Evolutionary conservation across 108 stramenopile species (phyloP).

Genomic region (Fistulifera pelliculosa): DNA sequence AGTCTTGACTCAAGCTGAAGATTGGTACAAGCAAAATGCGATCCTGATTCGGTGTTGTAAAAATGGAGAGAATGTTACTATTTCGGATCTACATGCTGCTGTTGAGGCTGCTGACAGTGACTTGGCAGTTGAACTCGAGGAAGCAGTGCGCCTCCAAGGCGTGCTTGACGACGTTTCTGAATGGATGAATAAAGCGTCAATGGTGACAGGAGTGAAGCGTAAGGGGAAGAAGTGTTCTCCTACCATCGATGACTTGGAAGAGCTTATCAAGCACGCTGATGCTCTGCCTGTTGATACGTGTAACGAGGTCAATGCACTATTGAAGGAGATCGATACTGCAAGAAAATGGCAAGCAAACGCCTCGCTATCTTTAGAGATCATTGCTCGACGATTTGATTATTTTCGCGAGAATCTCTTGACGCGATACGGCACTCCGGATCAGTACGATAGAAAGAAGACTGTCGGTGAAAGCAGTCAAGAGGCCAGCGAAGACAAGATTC

Average conservation of each 20-base stretch:
- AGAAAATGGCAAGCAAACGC: slow-evolving; percentile 42
- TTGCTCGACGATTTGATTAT: slow-evolving; percentile 38
- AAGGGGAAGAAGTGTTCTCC: neutral
- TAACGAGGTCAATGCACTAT: slow-evolving; percentile 36
- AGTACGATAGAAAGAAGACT: slow-evolving; percentile 14
- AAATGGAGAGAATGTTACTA: slow-evolving; percentile 7
- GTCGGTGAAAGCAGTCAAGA: neutral
- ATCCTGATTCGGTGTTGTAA: slow-evolving; percentile 18
- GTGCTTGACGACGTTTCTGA: slow-evolving; percentile 23
- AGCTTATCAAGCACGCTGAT: slow-evolving; percentile 20
- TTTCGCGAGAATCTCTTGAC: slow-evolving; percentile 22
- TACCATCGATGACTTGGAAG: neutral
- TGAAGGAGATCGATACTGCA: slow-evolving; percentile 27
- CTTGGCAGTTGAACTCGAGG: slow-evolving; percentile 54
- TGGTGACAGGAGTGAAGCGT: slow-evolving; percentile 26
- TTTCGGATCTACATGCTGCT: slow-evolving; percentile 24
- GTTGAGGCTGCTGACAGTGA: slow-evolving; percentile 40
- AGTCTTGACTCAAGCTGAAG: slow-evolving; percentile 54
- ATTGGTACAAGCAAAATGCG: slow-evolving; percentile 47
- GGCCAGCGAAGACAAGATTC: too few species aligned
- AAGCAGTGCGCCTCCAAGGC: slow-evolving; percentile 38
- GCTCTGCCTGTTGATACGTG: slow-evolving; percentile 36
- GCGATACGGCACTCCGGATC: slow-evolving; percentile 20
- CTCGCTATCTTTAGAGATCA: slow-evolving; percentile 28
- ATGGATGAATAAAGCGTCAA: slow-evolving; percentile 40